Conservation (phyloP, 2,329 filamentous ascomycete species). For the Penicillium sp. region DNA sequence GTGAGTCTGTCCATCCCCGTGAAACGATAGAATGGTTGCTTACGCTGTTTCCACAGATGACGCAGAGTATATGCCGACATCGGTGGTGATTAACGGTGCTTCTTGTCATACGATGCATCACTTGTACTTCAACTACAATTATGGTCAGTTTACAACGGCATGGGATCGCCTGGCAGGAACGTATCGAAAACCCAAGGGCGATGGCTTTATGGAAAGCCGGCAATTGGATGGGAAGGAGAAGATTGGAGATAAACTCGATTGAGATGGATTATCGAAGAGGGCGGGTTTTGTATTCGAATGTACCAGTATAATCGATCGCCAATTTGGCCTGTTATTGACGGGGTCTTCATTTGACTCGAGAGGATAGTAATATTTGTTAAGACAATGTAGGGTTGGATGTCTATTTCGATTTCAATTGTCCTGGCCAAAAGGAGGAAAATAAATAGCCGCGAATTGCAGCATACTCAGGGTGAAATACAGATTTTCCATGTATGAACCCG, state of each 20-base stretch:
- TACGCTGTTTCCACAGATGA: conserved; percentile 48
- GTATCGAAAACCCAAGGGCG: conserved; percentile 19
- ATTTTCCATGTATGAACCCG: neutral
- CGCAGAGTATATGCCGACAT: conserved; percentile 82
- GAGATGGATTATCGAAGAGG: neutral
- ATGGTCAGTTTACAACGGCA: conserved; percentile 84
- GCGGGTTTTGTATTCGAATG: neutral
- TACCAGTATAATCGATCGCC: neutral
- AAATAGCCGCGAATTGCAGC: neutral
- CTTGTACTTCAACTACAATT: conserved; percentile 80
- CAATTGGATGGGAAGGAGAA: conserved; percentile 1
- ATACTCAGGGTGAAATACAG: too few relatives aligned
- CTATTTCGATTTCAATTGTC: neutral
- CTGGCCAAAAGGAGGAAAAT: neutral
- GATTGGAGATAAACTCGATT: conserved; percentile 1
- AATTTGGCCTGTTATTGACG: neutral
- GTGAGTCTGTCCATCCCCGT: conserved; percentile 13
- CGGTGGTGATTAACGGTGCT: conserved; percentile 70
- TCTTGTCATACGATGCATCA: conserved; percentile 93
- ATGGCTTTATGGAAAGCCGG: conserved; percentile 12
- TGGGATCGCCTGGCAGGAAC: conserved; percentile 84
- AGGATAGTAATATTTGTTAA: neutral
- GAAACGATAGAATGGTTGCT: neutral
- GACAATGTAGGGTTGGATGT: neutral
- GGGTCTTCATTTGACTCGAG: neutral